Base-by-base conservation (phyloP, 1,284 basidiomycete genomes). In the Trametes polyzona region DNA sequence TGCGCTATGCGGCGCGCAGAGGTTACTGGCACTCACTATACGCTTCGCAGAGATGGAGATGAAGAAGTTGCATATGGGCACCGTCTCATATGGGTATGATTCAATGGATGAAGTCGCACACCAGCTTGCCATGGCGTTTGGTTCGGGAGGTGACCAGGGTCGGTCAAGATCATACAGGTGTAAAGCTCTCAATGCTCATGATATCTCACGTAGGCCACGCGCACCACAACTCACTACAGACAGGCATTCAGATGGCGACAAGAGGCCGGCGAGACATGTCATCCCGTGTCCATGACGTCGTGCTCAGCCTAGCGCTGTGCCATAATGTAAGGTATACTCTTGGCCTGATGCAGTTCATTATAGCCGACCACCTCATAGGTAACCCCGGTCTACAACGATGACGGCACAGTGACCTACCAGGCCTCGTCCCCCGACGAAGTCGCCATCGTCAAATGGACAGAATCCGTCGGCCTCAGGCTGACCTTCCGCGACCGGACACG, bases 401-500 rank as follows among this genome's bases (percentile, higher is more conserved):
- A 98, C 67, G 95, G 94, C 6, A 86, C 87, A 0, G 81, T 97
- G 39, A 97, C 96, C 0, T 99, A 99, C 70, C 96, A 99, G 79
- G 97, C 97, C 0, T 96, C 95, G 0, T 98, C 96, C 0, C 97
- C 97, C 0, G 97, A 99, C 69, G 97, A 99, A 77, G 97, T 98
- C 29, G 97, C 97, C 47, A 98, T 99, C 63, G 96, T 99, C n/a
- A 86, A 88, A 64, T 99, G 95, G 95, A 98, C 96, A 1, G 91
- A 95, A 67, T 95, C 93, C 0, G 91, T 99, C 57, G 96, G 96
- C 0, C 78, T 99, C 4, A 92, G 90, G 0, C 84, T 99, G 21
- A 83, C 88, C 11, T 88, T 88, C 65, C 91, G 97, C 12, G 95
- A 97, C 69, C 92, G 97, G 33, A 93, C 88, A 0, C 83, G 81